Evolutionary conservation across 805 yeast species (phyloP).

Genomic region (Candida ficus): DNA sequence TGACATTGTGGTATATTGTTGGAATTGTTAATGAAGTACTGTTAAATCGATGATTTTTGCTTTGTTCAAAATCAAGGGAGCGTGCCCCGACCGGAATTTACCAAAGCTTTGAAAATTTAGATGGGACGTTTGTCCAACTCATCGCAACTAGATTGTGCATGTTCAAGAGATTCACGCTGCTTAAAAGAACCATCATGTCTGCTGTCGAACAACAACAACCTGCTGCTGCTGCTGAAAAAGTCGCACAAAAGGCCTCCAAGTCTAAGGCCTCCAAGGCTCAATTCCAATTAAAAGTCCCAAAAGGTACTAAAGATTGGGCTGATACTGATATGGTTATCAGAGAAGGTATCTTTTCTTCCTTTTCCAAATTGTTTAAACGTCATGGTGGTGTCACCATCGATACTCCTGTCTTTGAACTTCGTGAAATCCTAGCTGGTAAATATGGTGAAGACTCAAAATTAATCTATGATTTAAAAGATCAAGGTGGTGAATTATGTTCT

Average conservation of each 20-base stretch:
- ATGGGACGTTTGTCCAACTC: background rate
- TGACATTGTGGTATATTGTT: too few species aligned
- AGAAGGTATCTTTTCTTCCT: slow-evolving; percentile 73
- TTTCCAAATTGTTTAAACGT: slow-evolving; percentile 75
- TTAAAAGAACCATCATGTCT: slow-evolving; percentile 10
- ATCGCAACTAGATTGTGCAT: slow-evolving; percentile 3
- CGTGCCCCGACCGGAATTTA: background rate
- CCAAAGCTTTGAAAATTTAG: background rate
- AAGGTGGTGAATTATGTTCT: slow-evolving; percentile 97
- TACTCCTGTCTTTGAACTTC: slow-evolving; percentile 95
- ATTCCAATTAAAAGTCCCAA: slow-evolving; percentile 87
- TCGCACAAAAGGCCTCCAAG: slow-evolving; percentile 10
- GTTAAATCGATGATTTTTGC: background rate
- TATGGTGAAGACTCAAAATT: slow-evolving; percentile 98
- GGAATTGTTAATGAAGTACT: too few species aligned
- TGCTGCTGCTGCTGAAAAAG: slow-evolving; percentile 5
- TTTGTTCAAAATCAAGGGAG: background rate
- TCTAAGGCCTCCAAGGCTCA: slow-evolving; percentile 42
- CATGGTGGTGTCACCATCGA: slow-evolving; percentile 99
- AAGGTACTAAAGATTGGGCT: slow-evolving; percentile 98
- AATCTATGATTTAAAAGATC: slow-evolving; percentile 94
- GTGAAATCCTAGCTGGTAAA: slow-evolving; percentile 94
- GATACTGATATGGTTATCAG: slow-evolving; percentile 96
- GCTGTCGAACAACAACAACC: slow-evolving; percentile 5
- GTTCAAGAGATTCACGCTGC: slow-evolving; percentile 6